Percentiles rank a stretch among this genome's conserved stretches.
Conservation (phyloP, 345 rosid species). For the Arabidopsis thaliana region TAIR10.1 NC_003070.9:25394001-25394500, state of each 20-base stretch:
- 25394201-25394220: neutral
- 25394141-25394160: neutral
- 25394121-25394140: neutral
- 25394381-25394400: conserved; percentile 35
- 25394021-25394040: neutral
- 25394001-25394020: neutral
- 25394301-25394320: neutral
- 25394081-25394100: neutral
- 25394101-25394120: neutral
- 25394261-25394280: neutral
- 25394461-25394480: conserved; percentile 93
- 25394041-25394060: neutral
- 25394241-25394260: neutral
- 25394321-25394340: conserved; percentile 30
- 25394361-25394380: conserved; percentile 42
- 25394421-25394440: conserved; percentile 44
- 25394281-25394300: neutral
- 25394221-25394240: neutral
- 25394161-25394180: neutral
- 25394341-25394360: conserved; percentile 42
- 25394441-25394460: conserved; percentile 92
- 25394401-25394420: neutral
- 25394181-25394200: neutral
- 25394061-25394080: neutral
- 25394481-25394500: conserved; percentile 93